Base-by-base conservation (phyloP, 2,329 filamentous ascomycete species). In the Tolypocladium guangdongense region DNA sequence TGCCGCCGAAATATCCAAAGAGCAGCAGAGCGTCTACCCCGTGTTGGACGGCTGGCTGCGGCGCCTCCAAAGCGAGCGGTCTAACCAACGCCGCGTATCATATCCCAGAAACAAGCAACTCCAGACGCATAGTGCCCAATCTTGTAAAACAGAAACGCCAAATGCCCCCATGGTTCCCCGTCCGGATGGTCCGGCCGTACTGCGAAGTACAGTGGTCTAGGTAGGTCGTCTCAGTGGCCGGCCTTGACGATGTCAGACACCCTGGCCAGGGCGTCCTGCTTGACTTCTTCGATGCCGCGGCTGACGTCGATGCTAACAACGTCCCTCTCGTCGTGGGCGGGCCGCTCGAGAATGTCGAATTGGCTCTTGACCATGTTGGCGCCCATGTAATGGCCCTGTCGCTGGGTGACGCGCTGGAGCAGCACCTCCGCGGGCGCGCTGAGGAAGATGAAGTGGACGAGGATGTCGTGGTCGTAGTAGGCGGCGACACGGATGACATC, bases 361-460 rank as follows among this genome's bases (percentile, higher is more conserved):
- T 99, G 93, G 71, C 90, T 95, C 63, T 87, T 84, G 10, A 99
- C 91, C 92, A 99, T 97, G 63, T 83, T 82, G 61, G 89, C 87
- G 63, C 93, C 92, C 91, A 99, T 96, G 71, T 93, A 99, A 68
- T 99, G 93, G 51, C 84, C 84, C 71, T 91, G 73, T 60, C 93
- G 82, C 39, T 78, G 75, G 36, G 78, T 77, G 10, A 97, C 91
- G 10, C 93, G 82, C 61, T 85, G 74, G 54, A 95, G 74, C 33
- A 97, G 79, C 11, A 88, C 78, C 54, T 84, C 80, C 68, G 95
- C 87, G 45, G 82, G 75, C 0, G 91, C 90, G 59, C 86, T 80
- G 39, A 99, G 84, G 72, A 92, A 99, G 61, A 99, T 84, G 67
- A 99, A 97, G 72, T 96, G 92, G 50, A 97, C 82, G 56, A 81